Conservation (phyloP, 768 basidiomycete species). For the Calvatia gigantea region DNA sequence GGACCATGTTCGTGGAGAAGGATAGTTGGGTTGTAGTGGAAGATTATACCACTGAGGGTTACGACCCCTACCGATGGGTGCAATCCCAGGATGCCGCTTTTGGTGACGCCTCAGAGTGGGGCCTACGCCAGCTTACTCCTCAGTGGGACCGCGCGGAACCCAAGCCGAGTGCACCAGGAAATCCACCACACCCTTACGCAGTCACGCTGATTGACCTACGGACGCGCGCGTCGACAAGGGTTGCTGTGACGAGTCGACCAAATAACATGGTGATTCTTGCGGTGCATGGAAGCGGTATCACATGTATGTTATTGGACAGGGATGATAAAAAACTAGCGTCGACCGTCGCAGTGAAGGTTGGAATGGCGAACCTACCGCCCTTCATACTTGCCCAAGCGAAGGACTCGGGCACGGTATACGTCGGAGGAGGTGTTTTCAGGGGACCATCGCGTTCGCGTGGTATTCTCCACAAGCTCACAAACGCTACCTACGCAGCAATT, state of each 20-base stretch:
- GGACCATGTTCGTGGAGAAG: slow-evolving; percentile 11
- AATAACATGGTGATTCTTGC: slow-evolving; percentile 16
- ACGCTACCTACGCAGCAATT: not conserved
- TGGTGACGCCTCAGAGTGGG: slow-evolving; percentile 11
- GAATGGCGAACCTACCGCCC: slow-evolving; percentile 20
- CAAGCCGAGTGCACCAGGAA: not conserved
- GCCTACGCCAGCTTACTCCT: slow-evolving; percentile 7
- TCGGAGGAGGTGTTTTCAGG: not conserved
- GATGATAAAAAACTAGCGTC: not conserved
- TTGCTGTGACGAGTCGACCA: slow-evolving; percentile 3
- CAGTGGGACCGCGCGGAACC: not conserved
- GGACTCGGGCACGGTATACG: slow-evolving; percentile 3
- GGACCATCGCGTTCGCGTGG: not conserved
- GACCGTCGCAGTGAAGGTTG: slow-evolving; percentile 13
- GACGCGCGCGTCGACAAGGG: slow-evolving; percentile 6
- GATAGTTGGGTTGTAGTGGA: slow-evolving; percentile 13
- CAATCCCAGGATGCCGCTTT: slow-evolving; percentile 12
- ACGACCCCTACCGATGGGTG: not conserved
- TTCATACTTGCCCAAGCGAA: slow-evolving; percentile 15
- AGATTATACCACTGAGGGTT: slow-evolving; percentile 5
- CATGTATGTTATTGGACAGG: slow-evolving; percentile 20
- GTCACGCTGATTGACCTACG: slow-evolving; percentile 9
- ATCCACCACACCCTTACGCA: not conserved
- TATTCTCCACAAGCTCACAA: not conserved
- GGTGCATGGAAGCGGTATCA: slow-evolving; percentile 18